These are phyloP conservation scores for Blastocystis sp. DNA, from an alignment of 352 stramenopile genomes.

Conservation along the genomic window DNA sequence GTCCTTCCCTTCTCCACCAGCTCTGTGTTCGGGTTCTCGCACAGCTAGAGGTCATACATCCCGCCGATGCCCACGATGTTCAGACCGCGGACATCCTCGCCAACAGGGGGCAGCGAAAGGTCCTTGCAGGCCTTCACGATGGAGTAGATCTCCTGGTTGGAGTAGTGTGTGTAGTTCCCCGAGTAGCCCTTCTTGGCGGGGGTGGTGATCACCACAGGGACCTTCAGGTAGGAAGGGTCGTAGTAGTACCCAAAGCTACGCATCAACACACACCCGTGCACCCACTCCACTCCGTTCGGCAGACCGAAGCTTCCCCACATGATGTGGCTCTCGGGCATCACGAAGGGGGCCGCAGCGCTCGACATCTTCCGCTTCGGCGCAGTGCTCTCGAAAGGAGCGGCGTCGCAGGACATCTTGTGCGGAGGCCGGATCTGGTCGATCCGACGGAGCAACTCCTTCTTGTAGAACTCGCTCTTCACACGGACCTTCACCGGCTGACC, in stretches of 20 bases:
- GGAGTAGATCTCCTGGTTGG: slow-evolving; percentile 5
- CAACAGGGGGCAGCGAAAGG: not conserved
- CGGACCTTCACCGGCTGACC: slow-evolving; percentile 61
- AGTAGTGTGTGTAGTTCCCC: not conserved
- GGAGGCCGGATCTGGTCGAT: not conserved
- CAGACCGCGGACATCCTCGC: not conserved
- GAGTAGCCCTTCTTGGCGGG: not conserved
- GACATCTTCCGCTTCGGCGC: not conserved
- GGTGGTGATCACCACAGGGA: slow-evolving; percentile 40
- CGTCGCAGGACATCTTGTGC: not conserved
- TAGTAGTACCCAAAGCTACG: slow-evolving; percentile 49
- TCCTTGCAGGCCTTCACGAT: slow-evolving; percentile 14
- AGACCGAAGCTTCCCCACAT: slow-evolving; percentile 10
- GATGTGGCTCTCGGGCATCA: not conserved
- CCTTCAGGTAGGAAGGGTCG: not conserved
- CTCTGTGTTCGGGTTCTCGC: slow-evolving; percentile 14
- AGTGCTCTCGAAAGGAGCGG: not conserved
- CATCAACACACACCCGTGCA: not conserved
- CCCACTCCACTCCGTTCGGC: slow-evolving; percentile 6
- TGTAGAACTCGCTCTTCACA: slow-evolving; percentile 63
- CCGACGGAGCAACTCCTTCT: not conserved
- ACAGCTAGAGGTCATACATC: not conserved
- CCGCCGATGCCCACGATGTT: not conserved
- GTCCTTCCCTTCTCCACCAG: slow-evolving; percentile 62
- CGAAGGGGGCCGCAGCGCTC: not conserved